These are phyloP conservation scores for Boletus tomentosulus DNA, from an alignment of 768 basidiomycete species.

Conservation along the genomic window DNA sequence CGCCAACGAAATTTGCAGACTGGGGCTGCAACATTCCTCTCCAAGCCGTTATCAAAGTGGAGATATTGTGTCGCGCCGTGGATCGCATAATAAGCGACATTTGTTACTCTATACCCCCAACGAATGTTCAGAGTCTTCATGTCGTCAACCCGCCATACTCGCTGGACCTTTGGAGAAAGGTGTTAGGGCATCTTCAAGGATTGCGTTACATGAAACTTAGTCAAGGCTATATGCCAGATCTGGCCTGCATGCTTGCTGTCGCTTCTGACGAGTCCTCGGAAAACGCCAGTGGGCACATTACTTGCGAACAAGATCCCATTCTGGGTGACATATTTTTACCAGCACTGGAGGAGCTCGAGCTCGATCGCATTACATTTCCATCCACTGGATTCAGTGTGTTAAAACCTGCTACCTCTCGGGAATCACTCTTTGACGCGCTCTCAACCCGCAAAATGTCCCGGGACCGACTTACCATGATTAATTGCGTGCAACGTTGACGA, in stretches of 20 bases:
- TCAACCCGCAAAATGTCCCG: not conserved
- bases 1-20: too few species aligned
- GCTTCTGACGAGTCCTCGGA: not conserved
- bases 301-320: not conserved
- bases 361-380: not conserved
- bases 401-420: not conserved
- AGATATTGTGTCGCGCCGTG: too few species aligned
- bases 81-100: not conserved
- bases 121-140: not conserved
- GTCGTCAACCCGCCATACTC: not conserved
- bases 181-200: not conserved
- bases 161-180: conserved; percentile 2
- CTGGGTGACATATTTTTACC: not conserved
- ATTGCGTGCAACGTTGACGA: not conserved
- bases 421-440: too few species aligned
- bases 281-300: not conserved
- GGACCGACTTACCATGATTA: not conserved
- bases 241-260: not conserved
- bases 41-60: not conserved
- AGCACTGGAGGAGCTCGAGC: not conserved
- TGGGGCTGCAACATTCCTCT: conserved; percentile 5
- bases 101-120: not conserved
- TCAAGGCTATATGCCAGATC: not conserved
- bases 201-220: not conserved
- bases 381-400: not conserved